Evolutionary conservation across 805 yeast genomes (phyloP).

Genomic region (Candida ovalis): DNA sequence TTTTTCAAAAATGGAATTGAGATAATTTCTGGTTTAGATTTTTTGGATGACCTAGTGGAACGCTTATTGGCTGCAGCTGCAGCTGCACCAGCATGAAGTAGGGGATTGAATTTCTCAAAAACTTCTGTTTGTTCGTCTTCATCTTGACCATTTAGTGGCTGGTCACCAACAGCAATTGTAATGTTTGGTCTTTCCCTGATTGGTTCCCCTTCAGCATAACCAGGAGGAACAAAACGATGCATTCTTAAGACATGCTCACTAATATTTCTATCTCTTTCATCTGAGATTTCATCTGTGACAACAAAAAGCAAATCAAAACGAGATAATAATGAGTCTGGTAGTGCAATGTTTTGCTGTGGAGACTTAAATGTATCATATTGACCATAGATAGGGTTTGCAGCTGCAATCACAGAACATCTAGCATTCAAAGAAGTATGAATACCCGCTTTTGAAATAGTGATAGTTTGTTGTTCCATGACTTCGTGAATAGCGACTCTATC

Average conservation of each 20-base stretch:
- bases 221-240: slow-evolving; percentile 86
- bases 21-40: slow-evolving; percentile 46
- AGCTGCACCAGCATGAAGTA: slow-evolving; percentile 76
- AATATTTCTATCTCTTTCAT: slow-evolving; percentile 75
- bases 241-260: slow-evolving; percentile 93
- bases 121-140: slow-evolving; percentile 54
- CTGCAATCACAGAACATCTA: slow-evolving; percentile 94
- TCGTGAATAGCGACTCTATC: slow-evolving; percentile 99
- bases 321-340: slow-evolving; percentile 93
- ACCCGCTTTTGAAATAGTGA: slow-evolving; percentile 97
- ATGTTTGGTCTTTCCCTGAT: slow-evolving; percentile 71
- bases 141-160: slow-evolving; percentile 42
- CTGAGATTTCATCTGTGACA: slow-evolving; percentile 92
- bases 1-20: slow-evolving; percentile 85
- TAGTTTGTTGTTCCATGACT: slow-evolving; percentile 99
- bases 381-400: slow-evolving; percentile 96
- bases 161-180: slow-evolving; percentile 78
- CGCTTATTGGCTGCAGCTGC: slow-evolving; percentile 36
- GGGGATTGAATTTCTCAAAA: slow-evolving; percentile 80
- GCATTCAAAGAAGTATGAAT: slow-evolving; percentile 96
- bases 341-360: slow-evolving; percentile 93
- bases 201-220: slow-evolving; percentile 90
- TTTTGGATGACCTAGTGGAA: slow-evolving; percentile 23
- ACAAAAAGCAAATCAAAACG: slow-evolving; percentile 95
- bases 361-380: slow-evolving; percentile 95